Evolutionary conservation across 495 filamentous ascomycete species (phyloP), one percentile per base, ranked within the genome.

Genomic region (Penicillium odoratum): DNA sequence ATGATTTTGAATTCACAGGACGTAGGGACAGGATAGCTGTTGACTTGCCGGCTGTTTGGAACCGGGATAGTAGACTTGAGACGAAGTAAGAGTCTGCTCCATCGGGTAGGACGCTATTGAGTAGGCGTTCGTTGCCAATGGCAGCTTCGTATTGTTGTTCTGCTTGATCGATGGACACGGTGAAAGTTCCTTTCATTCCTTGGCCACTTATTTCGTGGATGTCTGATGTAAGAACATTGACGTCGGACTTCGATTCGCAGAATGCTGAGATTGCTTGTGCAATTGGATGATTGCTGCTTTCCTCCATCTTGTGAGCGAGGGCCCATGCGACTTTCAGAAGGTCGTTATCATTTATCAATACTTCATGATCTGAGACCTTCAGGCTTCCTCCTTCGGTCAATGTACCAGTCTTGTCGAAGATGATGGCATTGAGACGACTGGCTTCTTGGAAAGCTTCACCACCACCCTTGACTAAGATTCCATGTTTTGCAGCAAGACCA

Each of bases 351-450:
- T 59, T 67, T 5, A 74, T 75, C 45, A 86, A 69, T 21, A 86
- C 60, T 60, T 86, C 77, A 53, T 87, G 82, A 46, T 95, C 88
- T 0, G 91, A 89, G 26, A 98, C 87, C 8, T 74, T 86, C 0
- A 93, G 85, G 53, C 92, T 87, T 34, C 89, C 91, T 36, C 93
- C 93, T 62, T 90, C 76, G 0, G 93, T 98, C 48, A 98, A 74
- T 1, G 93, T 98, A 0, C 93, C 93, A 0, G 93, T 98, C 77
- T 98, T 98, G 76, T 98, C 93, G 63, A 98, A 97, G 13, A 97
- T 91, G 21, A 97, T 85, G 53, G 86, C 87, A 68, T 95, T 90
- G 7, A 97, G 79, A 4, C 80, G 80, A 60, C 91, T 95, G 10
- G 94, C 92, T 74, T 95, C 92, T 71, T 98, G 90, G 64, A 98